Percentiles rank a stretch among this genome's conserved stretches.
Evolutionary conservation across 169 alveolate genomes (phyloP).

Genomic region (Cryptosporidium sp.): DNA sequence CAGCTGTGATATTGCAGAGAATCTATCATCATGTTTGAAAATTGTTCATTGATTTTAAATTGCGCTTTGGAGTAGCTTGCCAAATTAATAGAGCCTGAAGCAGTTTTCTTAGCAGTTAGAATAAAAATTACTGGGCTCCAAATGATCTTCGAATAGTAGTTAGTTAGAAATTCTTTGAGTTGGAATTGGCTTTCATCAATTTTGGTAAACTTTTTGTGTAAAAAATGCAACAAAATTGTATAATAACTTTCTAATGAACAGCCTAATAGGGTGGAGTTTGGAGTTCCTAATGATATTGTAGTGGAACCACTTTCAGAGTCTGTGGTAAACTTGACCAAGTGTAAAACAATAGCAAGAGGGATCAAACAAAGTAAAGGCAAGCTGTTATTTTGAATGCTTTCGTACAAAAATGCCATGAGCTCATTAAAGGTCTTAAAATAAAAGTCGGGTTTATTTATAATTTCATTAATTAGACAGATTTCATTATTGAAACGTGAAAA

Average conservation of each 20-base stretch:
- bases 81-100: not conserved
- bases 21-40: conserved; percentile 27
- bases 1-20: conserved; percentile 22
- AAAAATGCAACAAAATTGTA: conserved; percentile 11
- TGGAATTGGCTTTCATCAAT: not conserved
- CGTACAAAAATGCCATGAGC: not conserved
- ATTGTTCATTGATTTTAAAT: conserved; percentile 17
- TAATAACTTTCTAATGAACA: conserved; percentile 41
- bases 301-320: not conserved
- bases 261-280: not conserved
- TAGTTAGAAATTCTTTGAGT: conserved; percentile 12
- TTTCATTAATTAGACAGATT: not conserved
- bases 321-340: not conserved
- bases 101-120: not conserved
- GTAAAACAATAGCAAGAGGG: conserved; percentile 24
- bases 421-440: conserved; percentile 25
- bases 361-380: conserved; percentile 27
- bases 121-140: conserved; percentile 44
- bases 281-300: conserved; percentile 5
- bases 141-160: conserved; percentile 37
- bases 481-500: not conserved
- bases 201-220: not conserved
- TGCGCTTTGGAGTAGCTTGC: conserved; percentile 3
- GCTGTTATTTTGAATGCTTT: not conserved
- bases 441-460: conserved; percentile 1